Evolutionary conservation across 495 filamentous ascomycete genomes (phyloP).

Genomic region (Xylaria intraflava): DNA sequence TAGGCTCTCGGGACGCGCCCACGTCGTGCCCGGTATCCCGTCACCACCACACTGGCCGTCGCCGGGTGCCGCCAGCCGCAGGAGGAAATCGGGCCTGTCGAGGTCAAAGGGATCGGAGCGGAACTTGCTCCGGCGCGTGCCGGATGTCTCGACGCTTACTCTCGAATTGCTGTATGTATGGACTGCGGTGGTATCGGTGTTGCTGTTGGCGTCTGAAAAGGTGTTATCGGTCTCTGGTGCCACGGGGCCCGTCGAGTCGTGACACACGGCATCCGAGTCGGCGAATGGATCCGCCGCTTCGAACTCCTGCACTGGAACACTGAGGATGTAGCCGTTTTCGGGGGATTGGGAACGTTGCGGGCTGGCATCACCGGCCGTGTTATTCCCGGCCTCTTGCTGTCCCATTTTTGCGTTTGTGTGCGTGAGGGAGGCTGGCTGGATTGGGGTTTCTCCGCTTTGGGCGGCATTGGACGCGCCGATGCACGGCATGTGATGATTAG

Average conservation of each 20-base stretch:
- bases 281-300: slow-evolving; percentile 34
- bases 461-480: slow-evolving; percentile 16
- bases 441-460: slow-evolving; percentile 17
- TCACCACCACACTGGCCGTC: no score
- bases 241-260: slow-evolving; percentile 28
- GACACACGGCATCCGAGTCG: slow-evolving; percentile 36
- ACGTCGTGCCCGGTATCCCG: slow-evolving; percentile 14
- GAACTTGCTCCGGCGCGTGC: slow-evolving; percentile 40
- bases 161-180: slow-evolving; percentile 31
- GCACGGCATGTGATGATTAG: slow-evolving; percentile 18
- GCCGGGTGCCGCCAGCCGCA: background rate
- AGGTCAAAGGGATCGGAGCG: slow-evolving; percentile 64
- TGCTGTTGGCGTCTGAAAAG: slow-evolving; percentile 34
- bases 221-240: slow-evolving; percentile 30
- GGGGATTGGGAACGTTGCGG: slow-evolving; percentile 20
- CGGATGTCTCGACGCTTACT: slow-evolving; percentile 23
- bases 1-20: slow-evolving; percentile 30
- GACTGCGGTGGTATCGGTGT: slow-evolving; percentile 3
- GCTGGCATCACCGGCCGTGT: slow-evolving; percentile 19
- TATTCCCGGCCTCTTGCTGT: slow-evolving; percentile 28
- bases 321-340: slow-evolving; percentile 31
- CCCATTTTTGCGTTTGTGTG: slow-evolving; percentile 32
- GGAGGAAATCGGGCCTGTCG: slow-evolving; percentile 46
- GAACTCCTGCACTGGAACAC: slow-evolving; percentile 35
- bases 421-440: slow-evolving; percentile 36